Percentiles rank a stretch among this genome's conserved stretches.
These are phyloP conservation scores for Rhodofomes roseus DNA, from an alignment of 1,284 basidiomycete species.

Conservation along the genomic window DNA sequence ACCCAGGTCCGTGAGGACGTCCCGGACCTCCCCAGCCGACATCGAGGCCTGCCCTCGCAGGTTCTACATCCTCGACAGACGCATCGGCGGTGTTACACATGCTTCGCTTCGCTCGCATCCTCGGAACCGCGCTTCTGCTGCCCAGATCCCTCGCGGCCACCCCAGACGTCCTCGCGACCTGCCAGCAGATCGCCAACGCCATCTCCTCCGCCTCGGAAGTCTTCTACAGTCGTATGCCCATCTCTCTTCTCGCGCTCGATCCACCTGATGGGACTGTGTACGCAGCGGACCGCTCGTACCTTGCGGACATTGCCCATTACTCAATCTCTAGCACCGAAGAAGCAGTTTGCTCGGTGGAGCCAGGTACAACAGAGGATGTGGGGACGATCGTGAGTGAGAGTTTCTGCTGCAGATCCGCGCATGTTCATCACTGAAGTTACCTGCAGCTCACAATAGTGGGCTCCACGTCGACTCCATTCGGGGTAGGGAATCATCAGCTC, in stretches of 20 bases:
- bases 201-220: slow-evolving; percentile 4
- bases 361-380: slow-evolving; percentile 26
- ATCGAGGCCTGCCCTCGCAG: neutral
- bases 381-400: slow-evolving; percentile 20
- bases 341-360: slow-evolving; percentile 22
- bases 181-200: slow-evolving; percentile 1
- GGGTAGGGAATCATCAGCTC: slow-evolving; percentile 22
- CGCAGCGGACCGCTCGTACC: slow-evolving; percentile 15
- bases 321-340: slow-evolving; percentile 22
- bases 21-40: neutral
- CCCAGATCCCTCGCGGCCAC: neutral
- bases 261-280: slow-evolving; percentile 19
- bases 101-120: neutral
- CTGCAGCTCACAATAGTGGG: slow-evolving; percentile 42
- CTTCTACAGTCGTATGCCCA: slow-evolving; percentile 10
- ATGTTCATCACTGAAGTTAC: neutral
- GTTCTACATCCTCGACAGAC: neutral
- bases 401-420: slow-evolving; percentile 15
- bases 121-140: neutral
- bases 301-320: slow-evolving; percentile 27
- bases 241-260: slow-evolving; percentile 14
- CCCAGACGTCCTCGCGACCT: slow-evolving; percentile 13
- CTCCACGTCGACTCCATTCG: slow-evolving; percentile 34
- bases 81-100: neutral
- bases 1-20: neutral